phyloP scores from a whole-genome alignment of 306 rosid genomes.

The Rosa rugosa region DNA sequence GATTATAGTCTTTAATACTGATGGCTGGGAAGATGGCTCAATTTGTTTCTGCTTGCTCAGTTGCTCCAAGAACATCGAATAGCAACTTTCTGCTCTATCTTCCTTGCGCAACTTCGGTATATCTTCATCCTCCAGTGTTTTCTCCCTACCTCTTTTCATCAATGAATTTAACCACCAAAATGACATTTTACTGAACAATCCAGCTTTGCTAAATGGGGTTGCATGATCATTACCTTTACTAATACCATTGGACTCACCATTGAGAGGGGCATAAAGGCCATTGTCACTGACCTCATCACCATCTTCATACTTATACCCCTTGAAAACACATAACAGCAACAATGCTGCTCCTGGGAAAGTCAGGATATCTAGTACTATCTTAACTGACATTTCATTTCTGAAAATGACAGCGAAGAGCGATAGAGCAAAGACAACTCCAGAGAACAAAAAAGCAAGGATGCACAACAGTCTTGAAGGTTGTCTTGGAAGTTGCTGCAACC shows the following conservation, averaged over 20 bases:
- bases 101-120: slow-evolving; percentile 58
- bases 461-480: slow-evolving; percentile 40
- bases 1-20: slow-evolving; percentile 50
- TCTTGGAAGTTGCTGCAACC: slow-evolving; percentile 46
- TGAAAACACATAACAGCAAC: slow-evolving; percentile 50
- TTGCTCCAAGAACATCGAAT: slow-evolving; percentile 49
- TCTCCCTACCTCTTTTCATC: slow-evolving; percentile 73
- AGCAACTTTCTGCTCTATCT: slow-evolving; percentile 74
- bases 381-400: slow-evolving; percentile 31
- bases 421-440: slow-evolving; percentile 38
- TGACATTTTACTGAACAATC: slow-evolving; percentile 50
- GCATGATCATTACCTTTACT: slow-evolving; percentile 29
- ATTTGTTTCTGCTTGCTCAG: slow-evolving; percentile 47
- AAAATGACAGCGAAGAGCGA: slow-evolving; percentile 46
- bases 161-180: slow-evolving; percentile 89
- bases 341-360: slow-evolving; percentile 61
- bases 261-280: slow-evolving; percentile 64
- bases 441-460: slow-evolving; percentile 42
- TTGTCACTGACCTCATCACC: slow-evolving; percentile 37
- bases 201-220: slow-evolving; percentile 61
- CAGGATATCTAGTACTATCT: slow-evolving; percentile 53
- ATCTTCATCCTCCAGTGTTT: slow-evolving; percentile 61
- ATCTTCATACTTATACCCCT: slow-evolving; percentile 25
- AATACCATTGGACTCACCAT: slow-evolving; percentile 35
- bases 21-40: slow-evolving; percentile 49